Conservation (phyloP, 1,284 basidiomycete species). For the Trichosporon sp. region DNA sequence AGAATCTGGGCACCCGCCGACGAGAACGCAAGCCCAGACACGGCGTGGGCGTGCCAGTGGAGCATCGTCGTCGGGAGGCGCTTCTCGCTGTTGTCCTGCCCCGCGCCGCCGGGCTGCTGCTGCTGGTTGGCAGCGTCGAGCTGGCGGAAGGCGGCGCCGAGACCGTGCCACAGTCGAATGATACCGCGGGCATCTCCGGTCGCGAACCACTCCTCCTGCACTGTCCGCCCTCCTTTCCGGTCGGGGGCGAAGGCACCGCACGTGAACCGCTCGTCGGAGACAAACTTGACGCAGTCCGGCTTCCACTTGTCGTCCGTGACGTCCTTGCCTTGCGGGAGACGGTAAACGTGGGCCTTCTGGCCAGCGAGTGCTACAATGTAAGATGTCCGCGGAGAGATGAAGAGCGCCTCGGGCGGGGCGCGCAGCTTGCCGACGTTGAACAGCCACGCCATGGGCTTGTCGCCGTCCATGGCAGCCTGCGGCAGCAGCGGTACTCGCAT, state of each 20-base stretch:
- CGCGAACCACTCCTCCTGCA: conserved; percentile 79
- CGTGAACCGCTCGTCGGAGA: conserved; percentile 59
- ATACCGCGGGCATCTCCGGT: conserved; percentile 84
- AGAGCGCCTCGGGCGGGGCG: conserved; percentile 39
- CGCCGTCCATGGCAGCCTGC: neutral
- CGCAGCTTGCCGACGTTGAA: conserved; percentile 35
- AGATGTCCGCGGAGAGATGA: conserved; percentile 65
- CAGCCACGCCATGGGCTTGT: conserved; percentile 16
- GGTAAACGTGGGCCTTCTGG: conserved; percentile 74
- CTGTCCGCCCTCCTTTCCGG: conserved; percentile 18
- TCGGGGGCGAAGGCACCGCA: conserved; percentile 83
- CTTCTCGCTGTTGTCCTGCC: conserved; percentile 28
- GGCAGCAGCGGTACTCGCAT: conserved; percentile 22
- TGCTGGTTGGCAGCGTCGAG: conserved; percentile 28
- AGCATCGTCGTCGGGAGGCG: conserved; percentile 68
- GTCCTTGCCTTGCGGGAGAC: conserved; percentile 50
- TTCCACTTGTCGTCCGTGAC: conserved; percentile 25
- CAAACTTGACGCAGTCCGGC: conserved; percentile 70
- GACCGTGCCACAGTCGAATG: conserved; percentile 88
- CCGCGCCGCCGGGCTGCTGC: conserved; percentile 1
- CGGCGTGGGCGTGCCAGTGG: conserved; percentile 97
- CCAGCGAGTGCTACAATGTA: conserved; percentile 78
- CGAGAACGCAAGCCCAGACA: conserved; percentile 84
- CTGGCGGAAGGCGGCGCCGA: conserved; percentile 57
- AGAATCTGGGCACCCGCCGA: conserved; percentile 86